Base-by-base conservation (phyloP, 2,329 filamentous ascomycete genomes). In the Fonsecaea nubica region DNA sequence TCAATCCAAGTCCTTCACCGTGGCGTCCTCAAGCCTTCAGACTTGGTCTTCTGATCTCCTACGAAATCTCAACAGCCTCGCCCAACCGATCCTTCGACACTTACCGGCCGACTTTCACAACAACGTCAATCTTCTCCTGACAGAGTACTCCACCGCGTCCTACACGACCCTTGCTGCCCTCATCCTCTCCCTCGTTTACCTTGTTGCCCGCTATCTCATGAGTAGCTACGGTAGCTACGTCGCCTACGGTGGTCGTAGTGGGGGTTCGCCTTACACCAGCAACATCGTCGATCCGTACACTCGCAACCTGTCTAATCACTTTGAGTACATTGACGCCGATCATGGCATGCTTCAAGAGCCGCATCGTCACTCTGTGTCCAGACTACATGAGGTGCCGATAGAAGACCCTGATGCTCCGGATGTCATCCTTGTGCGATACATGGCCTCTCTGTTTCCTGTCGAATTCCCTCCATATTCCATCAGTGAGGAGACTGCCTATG, bases 401-500 rank as follows among this genome's bases (percentile, higher is more conserved):
- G 70, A 72, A 50, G 74, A 76, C 36, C 77, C 79, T 5, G 69
- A 73, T 32, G 76, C 75, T 32, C 81, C 81, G 0, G 81, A 83
- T 72, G 76, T 79, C 40, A 75, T 83, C 53, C 72, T 79, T 35
- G 75, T 83, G 45, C 78, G 77, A 62, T 79, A 82, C 70, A 79
- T 77, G 60, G 76, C 76, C 58, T 76, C 75, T 40, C 77, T 76
- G 33, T 80, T 82, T 69, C 76, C 78, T 12, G 73, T 83, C 38
- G 76, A 78, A 57, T 83, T 83, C 71, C 77, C 76, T 4, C 76
- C 81, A 25, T 84, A 80, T 69, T 77, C 81, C 8, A 83, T 84
- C 72, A 79, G 78, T 62, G 81, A 83, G 67, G 80, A 79, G 8
- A 71, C 72, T 15, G 72, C 82, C 54, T 80, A 75, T 32, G 76